A percentile compares a stretch with the other conserved stretches of the same genome.
phyloP scores from a whole-genome alignment of 2,329 filamentous ascomycete species.

The Aspergillus vadensis region DNA sequence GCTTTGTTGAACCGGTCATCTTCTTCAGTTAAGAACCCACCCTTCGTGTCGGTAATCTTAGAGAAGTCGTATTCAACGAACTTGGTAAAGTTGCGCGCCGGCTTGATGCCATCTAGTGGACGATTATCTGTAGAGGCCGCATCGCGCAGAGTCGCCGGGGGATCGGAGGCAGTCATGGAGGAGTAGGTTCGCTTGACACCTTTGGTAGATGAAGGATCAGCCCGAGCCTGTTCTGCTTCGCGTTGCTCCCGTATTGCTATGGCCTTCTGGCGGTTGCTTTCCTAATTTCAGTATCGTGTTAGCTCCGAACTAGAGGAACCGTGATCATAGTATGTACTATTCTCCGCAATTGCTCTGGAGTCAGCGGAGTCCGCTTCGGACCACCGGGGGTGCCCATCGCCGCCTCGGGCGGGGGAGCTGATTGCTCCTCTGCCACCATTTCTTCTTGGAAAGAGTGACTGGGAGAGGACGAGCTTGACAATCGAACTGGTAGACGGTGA shows the following conservation, averaged over 20 bases:
- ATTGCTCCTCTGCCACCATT: not conserved
- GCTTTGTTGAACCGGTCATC: conserved; percentile 90
- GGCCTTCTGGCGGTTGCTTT: conserved; percentile 82
- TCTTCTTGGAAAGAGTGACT: too few relatives aligned
- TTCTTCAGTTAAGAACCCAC: conserved; percentile 85
- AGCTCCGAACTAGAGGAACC: not conserved
- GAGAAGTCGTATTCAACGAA: conserved; percentile 98
- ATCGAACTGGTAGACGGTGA: too few relatives aligned
- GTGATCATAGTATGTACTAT: not conserved
- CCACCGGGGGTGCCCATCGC: not conserved
- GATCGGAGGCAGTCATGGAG: conserved; percentile 58
- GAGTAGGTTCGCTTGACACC: conserved; percentile 74
- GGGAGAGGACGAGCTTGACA: too few relatives aligned
- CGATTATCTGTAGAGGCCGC: conserved; percentile 39
- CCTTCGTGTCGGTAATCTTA: conserved; percentile 97
- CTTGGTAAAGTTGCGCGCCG: conserved; percentile 85
- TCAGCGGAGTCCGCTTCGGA: not conserved
- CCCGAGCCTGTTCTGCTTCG: conserved; percentile 62
- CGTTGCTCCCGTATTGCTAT: conserved; percentile 80
- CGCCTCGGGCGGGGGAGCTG: not conserved
- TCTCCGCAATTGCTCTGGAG: not conserved
- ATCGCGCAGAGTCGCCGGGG: conserved; percentile 67
- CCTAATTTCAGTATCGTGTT: conserved; percentile 53
- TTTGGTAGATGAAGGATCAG: conserved; percentile 31
- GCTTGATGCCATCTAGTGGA: conserved; percentile 60